Evolutionary conservation across 2,329 filamentous ascomycete genomes (phyloP).

Genomic region (Alternaria gaisen): DNA sequence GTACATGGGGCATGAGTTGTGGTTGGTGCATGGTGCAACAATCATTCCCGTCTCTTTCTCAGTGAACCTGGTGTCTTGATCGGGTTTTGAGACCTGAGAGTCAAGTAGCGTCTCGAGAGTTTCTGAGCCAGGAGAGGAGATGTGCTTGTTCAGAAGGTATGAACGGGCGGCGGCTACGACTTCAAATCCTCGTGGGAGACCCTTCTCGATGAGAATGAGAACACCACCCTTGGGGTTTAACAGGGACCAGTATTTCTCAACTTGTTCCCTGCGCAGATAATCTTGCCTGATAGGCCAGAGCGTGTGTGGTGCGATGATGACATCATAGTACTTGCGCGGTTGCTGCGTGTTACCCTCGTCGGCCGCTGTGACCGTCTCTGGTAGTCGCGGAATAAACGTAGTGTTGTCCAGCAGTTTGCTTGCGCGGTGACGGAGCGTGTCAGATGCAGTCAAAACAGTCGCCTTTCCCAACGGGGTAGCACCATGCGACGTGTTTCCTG

Average conservation of each 20-base stretch:
- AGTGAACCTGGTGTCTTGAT: conserved; percentile 43
- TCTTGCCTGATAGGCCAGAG: conserved; percentile 80
- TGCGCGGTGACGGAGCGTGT: conserved; percentile 76
- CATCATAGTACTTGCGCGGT: conserved; percentile 79
- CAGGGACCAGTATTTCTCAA: conserved; percentile 90
- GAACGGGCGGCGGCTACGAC: conserved; percentile 85
- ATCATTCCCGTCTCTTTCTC: conserved; percentile 70
- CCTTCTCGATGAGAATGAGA: conserved; percentile 88
- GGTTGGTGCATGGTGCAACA: conserved; percentile 80
- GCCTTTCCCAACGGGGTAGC: conserved; percentile 71
- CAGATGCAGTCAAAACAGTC: conserved; percentile 81
- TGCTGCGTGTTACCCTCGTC: conserved; percentile 51
- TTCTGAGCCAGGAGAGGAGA: conserved; percentile 68
- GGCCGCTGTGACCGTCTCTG: conserved; percentile 78
- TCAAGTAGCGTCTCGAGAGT: conserved; percentile 49
- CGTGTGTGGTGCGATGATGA: conserved; percentile 88
- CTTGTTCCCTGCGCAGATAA: conserved; percentile 76
- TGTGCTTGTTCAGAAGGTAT: conserved; percentile 77
- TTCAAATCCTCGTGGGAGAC: conserved; percentile 89
- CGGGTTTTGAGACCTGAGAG: conserved; percentile 54
- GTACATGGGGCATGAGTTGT: conserved; percentile 90
- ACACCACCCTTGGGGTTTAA: conserved; percentile 86
- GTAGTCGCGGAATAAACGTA: conserved; percentile 89
- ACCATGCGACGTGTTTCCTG: conserved; percentile 30
- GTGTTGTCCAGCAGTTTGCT: conserved; percentile 85